Conservation (phyloP, 805 yeast species). For the Candida lessepsii region DNA sequence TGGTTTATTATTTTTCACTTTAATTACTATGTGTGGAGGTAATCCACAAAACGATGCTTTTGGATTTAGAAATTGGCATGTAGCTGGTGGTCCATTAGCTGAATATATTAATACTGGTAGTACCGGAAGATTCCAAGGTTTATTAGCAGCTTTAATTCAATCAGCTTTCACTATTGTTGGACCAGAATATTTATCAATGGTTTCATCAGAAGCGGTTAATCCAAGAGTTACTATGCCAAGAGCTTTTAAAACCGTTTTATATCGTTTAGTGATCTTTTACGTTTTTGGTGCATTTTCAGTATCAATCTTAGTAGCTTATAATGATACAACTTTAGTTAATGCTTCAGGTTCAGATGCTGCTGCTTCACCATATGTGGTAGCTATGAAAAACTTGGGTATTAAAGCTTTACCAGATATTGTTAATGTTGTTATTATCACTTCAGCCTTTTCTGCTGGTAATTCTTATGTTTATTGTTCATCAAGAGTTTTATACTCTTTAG, state of each 20-base stretch:
- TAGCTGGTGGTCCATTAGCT: conserved; percentile 38
- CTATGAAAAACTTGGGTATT: conserved; percentile 27
- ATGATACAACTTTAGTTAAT: conserved; percentile 25
- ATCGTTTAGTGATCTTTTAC: conserved; percentile 45
- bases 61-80: conserved; percentile 36
- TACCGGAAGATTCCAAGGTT: conserved; percentile 42
- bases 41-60: conserved; percentile 34
- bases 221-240: conserved; percentile 40
- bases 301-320: conserved; percentile 37
- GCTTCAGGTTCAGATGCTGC: conserved; percentile 28
- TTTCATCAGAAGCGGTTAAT: conserved; percentile 43
- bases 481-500: conserved; percentile 20
- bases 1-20: conserved; percentile 38
- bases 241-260: conserved; percentile 43
- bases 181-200: conserved; percentile 45
- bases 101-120: conserved; percentile 36
- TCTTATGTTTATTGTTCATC: conserved; percentile 21
- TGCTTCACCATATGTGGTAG: conserved; percentile 31
- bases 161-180: conserved; percentile 43
- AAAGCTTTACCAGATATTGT: conserved; percentile 30
- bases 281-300: conserved; percentile 45
- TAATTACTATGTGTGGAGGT: conserved; percentile 40
- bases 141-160: conserved; percentile 36
- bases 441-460: conserved; percentile 26
- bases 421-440: conserved; percentile 31